These are phyloP conservation scores for Neurospora sp. DNA, from an alignment of 2,329 filamentous ascomycete genomes.

Conservation along the genomic window DNA sequence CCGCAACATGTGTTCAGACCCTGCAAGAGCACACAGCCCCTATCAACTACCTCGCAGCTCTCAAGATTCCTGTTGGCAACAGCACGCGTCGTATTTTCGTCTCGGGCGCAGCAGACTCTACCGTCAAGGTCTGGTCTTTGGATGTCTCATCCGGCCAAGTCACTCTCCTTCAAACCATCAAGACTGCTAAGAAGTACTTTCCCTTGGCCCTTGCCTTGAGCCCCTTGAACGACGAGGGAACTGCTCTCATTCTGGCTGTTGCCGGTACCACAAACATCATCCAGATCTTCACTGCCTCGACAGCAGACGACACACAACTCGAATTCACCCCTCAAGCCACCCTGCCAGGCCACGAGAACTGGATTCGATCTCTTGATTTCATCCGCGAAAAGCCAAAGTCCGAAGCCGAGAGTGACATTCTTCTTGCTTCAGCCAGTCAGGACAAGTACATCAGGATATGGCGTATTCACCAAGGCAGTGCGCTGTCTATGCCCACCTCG, in stretches of 20 bases:
- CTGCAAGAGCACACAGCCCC: conserved; percentile 61
- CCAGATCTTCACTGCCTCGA: conserved; percentile 59
- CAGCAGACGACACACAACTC: conserved; percentile 6
- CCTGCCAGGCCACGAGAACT: conserved; percentile 84
- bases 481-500: conserved; percentile 47
- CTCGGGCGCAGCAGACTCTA: conserved; percentile 74
- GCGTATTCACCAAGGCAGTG: conserved; percentile 66
- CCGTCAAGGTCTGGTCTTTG: conserved; percentile 61
- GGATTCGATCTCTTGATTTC: conserved; percentile 83
- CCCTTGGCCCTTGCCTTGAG: conserved; percentile 67
- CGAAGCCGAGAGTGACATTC: conserved; percentile 50
- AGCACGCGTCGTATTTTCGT: conserved; percentile 44
- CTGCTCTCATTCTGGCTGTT: conserved; percentile 63
- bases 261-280: conserved; percentile 77
- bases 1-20: conserved; percentile 39
- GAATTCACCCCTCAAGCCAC: conserved; percentile 66
- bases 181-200: conserved; percentile 69
- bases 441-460: conserved; percentile 96
- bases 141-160: conserved; percentile 33
- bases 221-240: conserved; percentile 40
- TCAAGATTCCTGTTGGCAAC: conserved; percentile 21
- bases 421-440: conserved; percentile 89
- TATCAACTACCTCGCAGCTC: conserved; percentile 57
- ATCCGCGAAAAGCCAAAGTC: conserved; percentile 47
- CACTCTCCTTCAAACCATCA: conserved; percentile 59